Evolutionary conservation across 345 rosid species (phyloP).

Genomic region (Draba incana): DNA sequence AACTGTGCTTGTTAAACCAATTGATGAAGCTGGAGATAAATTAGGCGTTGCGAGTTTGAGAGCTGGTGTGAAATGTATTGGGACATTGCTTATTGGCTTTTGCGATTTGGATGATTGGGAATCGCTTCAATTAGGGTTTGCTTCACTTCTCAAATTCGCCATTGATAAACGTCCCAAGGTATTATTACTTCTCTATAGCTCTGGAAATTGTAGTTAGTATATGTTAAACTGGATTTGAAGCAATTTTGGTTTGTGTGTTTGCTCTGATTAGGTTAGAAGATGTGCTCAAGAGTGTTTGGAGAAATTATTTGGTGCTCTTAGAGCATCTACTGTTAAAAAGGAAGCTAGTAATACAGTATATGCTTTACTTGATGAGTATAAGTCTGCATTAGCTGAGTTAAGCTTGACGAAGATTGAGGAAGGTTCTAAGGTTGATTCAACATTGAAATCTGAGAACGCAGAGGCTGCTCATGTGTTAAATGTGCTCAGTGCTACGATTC

Average conservation of each 20-base stretch:
- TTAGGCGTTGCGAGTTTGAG: slow-evolving; percentile 66
- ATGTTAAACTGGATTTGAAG: neutral
- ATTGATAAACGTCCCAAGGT: slow-evolving; percentile 94
- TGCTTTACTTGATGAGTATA: slow-evolving; percentile 50
- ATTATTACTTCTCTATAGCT: neutral
- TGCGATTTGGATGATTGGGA: slow-evolving; percentile 74
- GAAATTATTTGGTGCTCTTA: slow-evolving; percentile 57
- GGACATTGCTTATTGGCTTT: slow-evolving; percentile 57
- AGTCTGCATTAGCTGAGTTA: slow-evolving; percentile 41
- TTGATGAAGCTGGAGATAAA: slow-evolving; percentile 46
- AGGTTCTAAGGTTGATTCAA: slow-evolving; percentile 50
- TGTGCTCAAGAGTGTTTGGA: slow-evolving; percentile 78
- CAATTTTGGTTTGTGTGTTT: slow-evolving; percentile 19
- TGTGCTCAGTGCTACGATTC: slow-evolving; percentile 61
- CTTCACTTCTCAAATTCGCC: slow-evolving; percentile 61
- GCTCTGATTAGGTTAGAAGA: slow-evolving; percentile 65
- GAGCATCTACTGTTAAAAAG: slow-evolving; percentile 49
- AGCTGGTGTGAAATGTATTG: slow-evolving; percentile 81
- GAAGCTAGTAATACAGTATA: slow-evolving; percentile 66
- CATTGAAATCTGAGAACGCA: slow-evolving; percentile 50
- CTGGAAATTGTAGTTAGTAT: no score
- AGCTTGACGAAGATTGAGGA: slow-evolving; percentile 43
- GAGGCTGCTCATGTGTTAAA: slow-evolving; percentile 80
- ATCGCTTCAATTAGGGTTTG: slow-evolving; percentile 59
- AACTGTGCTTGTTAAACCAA: slow-evolving; percentile 52